Evolutionary conservation across 441 rosid genomes (phyloP).

Genomic region (Pelargonium fulgidum): DNA sequence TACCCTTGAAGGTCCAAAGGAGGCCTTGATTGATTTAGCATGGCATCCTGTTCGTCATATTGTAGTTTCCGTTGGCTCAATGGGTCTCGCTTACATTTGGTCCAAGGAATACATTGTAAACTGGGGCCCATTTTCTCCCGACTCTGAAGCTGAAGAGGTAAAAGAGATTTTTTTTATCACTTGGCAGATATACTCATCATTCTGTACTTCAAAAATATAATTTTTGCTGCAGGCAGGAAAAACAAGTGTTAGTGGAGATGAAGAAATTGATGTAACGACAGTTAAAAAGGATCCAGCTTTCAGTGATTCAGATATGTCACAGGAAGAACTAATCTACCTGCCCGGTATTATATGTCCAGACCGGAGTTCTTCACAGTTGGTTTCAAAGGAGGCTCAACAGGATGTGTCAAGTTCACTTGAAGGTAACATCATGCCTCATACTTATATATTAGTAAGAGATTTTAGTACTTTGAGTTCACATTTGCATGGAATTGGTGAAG

Average conservation of each 20-base stretch:
- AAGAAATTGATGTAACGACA: constrained; percentile 79
- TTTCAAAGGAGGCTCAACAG: constrained; percentile 69
- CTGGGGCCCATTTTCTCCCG: constrained; percentile 99
- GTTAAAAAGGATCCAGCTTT: constrained; percentile 65
- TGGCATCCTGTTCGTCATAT: constrained; percentile 98
- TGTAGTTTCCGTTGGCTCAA: constrained; percentile 77
- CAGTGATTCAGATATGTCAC: constrained; percentile 94
- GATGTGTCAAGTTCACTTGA: constrained; percentile 79
- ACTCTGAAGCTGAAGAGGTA: constrained; percentile 93
- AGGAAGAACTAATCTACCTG: constrained; percentile 84
- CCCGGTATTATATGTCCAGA: constrained; percentile 84
- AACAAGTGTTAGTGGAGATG: constrained; percentile 72
- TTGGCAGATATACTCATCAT: constrained; percentile 16
- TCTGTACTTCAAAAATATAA: constrained; percentile 21
- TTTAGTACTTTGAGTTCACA: constrained; percentile 1
- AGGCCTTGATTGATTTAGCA: constrained; percentile 84
- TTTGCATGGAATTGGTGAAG: constrained; percentile 14
- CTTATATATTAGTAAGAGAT: constrained; percentile 7
- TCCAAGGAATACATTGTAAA: constrained; percentile 95
- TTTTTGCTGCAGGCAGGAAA: constrained; percentile 59
- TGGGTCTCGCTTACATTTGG: constrained; percentile 90
- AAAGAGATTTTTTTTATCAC: constrained; percentile 11
- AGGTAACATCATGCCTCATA: constrained; percentile 37
- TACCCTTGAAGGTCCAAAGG: constrained; percentile 98
- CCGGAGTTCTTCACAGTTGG: constrained; percentile 58